Base-by-base conservation (phyloP, 805 yeast genomes). In the Wickerhamomyces chaumierensis region DNA sequence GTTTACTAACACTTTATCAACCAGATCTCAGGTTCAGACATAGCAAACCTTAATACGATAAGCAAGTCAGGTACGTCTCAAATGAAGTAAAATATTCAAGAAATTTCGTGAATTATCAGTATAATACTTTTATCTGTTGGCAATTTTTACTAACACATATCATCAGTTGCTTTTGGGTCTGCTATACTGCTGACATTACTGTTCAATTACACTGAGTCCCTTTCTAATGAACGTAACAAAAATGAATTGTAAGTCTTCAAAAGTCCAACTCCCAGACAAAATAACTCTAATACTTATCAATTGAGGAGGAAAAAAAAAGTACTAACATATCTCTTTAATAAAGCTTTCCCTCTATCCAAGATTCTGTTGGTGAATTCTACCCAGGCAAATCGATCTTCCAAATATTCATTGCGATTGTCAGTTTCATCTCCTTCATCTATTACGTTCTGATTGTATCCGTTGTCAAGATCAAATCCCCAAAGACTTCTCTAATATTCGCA, bases 191-290 rank as follows among this genome's bases (percentile, higher is more conserved):
- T 41, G 14, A 40, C 48, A 2, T 5, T 46, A 1, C 7, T 40
- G 5, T 46, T 48, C 33, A 39, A 46, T 18, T 44, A 39, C 18
- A 15, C 27, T 3, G 44, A 35, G 2, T 38, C 45, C 3, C 25
- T 48, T 3, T 31, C 44, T 3, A 33, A 34, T 13, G 51, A 48
- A 29, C 23, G 40, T 20, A 40, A 41, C 11, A 38, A 40, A 4
- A 18, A 42, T 18, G 51, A 47, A 36, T 42, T 47, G 50, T 45
- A 23, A 20, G 48, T 45, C n/a, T n/a, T n/a, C n/a, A n/a, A n/a
- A n/a, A n/a, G n/a, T n/a, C n/a, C n/a, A n/a, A n/a, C n/a, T n/a
- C n/a, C n/a, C n/a, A n/a, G n/a, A n/a, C n/a, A n/a, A n/a, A n/a
- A n/a, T n/a, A n/a, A n/a, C n/a, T n/a, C n/a, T n/a, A n/a, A n/a